Evolutionary conservation across 495 filamentous ascomycete species (phyloP).

Genomic region (Rhizodiscina lignyota): DNA sequence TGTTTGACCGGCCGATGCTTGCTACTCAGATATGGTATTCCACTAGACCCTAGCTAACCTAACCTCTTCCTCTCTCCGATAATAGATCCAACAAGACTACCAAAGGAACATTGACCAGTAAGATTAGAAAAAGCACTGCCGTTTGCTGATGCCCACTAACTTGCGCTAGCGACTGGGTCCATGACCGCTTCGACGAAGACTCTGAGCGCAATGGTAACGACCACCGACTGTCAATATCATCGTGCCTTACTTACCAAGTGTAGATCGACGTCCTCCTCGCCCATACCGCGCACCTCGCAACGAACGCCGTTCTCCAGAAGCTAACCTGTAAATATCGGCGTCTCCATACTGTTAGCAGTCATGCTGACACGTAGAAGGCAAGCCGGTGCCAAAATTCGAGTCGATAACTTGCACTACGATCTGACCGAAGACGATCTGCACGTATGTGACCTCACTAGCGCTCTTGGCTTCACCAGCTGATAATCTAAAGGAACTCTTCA

Average conservation of each 20-base stretch:
- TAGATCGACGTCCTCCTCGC: slow-evolving; percentile 22
- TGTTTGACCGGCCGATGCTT: background rate
- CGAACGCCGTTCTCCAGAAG: slow-evolving; percentile 6
- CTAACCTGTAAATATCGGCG: slow-evolving; percentile 9
- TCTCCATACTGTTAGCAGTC: slow-evolving; percentile 6
- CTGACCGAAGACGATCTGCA: slow-evolving; percentile 73
- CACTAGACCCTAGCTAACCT: slow-evolving; percentile 12
- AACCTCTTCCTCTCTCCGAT: slow-evolving; percentile 1
- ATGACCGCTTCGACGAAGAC: slow-evolving; percentile 69
- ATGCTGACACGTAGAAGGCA: slow-evolving; percentile 22
- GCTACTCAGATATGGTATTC: background rate
- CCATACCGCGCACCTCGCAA: slow-evolving; percentile 16
- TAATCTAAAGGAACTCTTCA: slow-evolving; percentile 56
- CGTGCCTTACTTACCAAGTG: slow-evolving; percentile 3
- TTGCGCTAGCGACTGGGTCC: slow-evolving; percentile 63
- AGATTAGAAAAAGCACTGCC: slow-evolving; percentile 10
- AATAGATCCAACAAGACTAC: slow-evolving; percentile 23
- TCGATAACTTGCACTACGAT: slow-evolving; percentile 91
- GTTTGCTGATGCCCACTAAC: slow-evolving; percentile 1
- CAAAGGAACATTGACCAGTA: slow-evolving; percentile 36
- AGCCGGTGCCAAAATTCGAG: slow-evolving; percentile 53
- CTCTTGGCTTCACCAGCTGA: background rate
- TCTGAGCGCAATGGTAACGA: slow-evolving; percentile 30
- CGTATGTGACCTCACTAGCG: slow-evolving; percentile 19
- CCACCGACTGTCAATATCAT: no score